Evolutionary conservation across 768 basidiomycete genomes (phyloP).

Genomic region (Scleroderma bovista): DNA sequence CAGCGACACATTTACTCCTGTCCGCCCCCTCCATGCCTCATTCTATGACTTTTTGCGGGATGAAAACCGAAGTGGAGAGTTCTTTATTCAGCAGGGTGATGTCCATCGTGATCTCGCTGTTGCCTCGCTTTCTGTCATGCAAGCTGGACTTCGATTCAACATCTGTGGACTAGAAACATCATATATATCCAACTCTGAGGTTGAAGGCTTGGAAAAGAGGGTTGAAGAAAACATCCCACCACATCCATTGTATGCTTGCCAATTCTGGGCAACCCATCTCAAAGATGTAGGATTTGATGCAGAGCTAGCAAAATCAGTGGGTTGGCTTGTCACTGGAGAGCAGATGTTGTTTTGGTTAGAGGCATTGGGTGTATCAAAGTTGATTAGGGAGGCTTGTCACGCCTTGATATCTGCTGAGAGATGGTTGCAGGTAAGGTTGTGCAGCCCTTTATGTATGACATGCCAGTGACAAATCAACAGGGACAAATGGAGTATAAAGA

Average conservation of each 20-base stretch:
- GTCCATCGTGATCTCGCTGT: slow-evolving; percentile 14
- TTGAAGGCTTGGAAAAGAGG: slow-evolving; percentile 3
- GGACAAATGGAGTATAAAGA: background rate
- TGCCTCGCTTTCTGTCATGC: slow-evolving; percentile 24
- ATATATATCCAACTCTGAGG: slow-evolving; percentile 22
- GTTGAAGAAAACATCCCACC: slow-evolving; percentile 1
- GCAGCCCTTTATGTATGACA: background rate
- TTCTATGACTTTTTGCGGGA: slow-evolving; percentile 23
- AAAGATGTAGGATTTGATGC: background rate
- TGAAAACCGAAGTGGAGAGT: slow-evolving; percentile 7
- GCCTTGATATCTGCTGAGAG: background rate
- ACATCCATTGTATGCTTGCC: slow-evolving; percentile 7
- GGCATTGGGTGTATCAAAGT: background rate
- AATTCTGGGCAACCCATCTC: slow-evolving; percentile 8
- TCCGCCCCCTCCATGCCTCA: slow-evolving; percentile 22
- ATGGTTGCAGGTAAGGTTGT: background rate
- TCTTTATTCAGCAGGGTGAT: slow-evolving; percentile 6
- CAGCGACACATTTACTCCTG: background rate
- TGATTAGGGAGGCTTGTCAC: background rate
- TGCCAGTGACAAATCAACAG: background rate
- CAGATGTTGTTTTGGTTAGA: slow-evolving; percentile 8
- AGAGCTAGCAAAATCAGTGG: background rate
- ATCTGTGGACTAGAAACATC: slow-evolving; percentile 30
- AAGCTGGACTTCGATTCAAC: slow-evolving; percentile 28
- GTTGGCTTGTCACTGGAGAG: slow-evolving; percentile 1